Evolutionary conservation across 176 grass and related monocot genomes (phyloP).

Genomic region (Aegilops umbellulata): DNA sequence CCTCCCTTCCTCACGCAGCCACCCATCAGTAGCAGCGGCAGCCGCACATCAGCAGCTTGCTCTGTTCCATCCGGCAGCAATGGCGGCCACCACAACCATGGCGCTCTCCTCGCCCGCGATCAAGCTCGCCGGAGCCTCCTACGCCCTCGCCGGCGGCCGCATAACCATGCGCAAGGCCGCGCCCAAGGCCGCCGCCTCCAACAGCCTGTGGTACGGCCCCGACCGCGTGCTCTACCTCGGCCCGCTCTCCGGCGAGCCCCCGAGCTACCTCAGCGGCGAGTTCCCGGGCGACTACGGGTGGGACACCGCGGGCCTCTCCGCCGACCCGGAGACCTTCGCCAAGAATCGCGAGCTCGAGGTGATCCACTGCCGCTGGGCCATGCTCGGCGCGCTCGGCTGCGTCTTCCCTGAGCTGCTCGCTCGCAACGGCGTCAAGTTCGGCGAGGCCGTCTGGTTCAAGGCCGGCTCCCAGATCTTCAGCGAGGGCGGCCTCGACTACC

Average conservation of each 20-base stretch:
- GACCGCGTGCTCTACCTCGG: slow-evolving; percentile 84
- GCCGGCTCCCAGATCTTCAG: slow-evolving; percentile 82
- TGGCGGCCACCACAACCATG: slow-evolving; percentile 28
- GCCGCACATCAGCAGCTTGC: neutral
- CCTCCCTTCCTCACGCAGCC: slow-evolving; percentile 6
- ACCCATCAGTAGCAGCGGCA: neutral
- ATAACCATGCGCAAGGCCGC: slow-evolving; percentile 14
- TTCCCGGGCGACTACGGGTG: slow-evolving; percentile 92
- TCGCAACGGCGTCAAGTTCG: slow-evolving; percentile 81
- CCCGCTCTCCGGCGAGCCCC: slow-evolving; percentile 75
- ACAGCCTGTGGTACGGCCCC: slow-evolving; percentile 83
- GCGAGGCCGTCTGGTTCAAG: slow-evolving; percentile 98
- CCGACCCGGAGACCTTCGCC: slow-evolving; percentile 88
- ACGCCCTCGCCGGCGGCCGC: slow-evolving; percentile 23
- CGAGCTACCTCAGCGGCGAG: slow-evolving; percentile 82
- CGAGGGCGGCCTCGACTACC: slow-evolving; percentile 86
- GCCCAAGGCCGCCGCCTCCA: slow-evolving; percentile 41
- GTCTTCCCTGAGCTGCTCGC: slow-evolving; percentile 89
- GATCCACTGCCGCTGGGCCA: slow-evolving; percentile 85
- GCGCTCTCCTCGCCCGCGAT: slow-evolving; percentile 29
- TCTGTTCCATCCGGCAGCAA: neutral
- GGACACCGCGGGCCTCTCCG: slow-evolving; percentile 76
- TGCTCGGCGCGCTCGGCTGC: slow-evolving; percentile 88
- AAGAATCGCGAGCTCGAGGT: slow-evolving; percentile 93
- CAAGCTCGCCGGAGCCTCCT: neutral